Conservation (phyloP, 805 yeast genomes). For the Sungouiozyma ichnusensis region DNA sequence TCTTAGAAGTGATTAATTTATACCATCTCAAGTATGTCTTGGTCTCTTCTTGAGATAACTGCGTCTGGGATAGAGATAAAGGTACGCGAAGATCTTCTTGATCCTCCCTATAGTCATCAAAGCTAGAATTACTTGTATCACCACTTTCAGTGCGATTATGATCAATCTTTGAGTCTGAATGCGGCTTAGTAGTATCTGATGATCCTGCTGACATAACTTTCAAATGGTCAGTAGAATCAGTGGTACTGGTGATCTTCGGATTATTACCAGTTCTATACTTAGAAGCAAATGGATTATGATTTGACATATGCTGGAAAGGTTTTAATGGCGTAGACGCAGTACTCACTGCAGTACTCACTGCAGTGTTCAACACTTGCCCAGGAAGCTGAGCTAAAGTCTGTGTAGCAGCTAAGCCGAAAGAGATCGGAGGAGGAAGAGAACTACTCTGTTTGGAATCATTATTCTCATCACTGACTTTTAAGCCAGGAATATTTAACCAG, state of each 20-base stretch:
- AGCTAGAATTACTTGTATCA: too few species aligned
- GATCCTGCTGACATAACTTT: too few species aligned
- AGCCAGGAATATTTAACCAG: constrained; percentile 40
- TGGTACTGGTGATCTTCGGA: not conserved
- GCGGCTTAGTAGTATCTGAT: not conserved
- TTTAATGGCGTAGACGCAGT: not conserved
- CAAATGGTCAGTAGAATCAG: too few species aligned
- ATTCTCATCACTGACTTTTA: constrained; percentile 16
- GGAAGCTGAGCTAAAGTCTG: constrained; percentile 3
- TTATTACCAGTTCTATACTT: constrained; percentile 1
- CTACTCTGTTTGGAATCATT: constrained; percentile 2
- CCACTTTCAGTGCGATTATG: too few species aligned
- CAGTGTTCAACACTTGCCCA: not conserved
- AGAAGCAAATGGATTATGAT: not conserved
- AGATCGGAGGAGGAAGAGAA: constrained; percentile 34
- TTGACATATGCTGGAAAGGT: not conserved
- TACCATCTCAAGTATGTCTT: constrained; percentile 91
- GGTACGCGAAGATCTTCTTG: constrained; percentile 40
- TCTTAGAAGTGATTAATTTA: constrained; percentile 66
- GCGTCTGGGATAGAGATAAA: constrained; percentile 51
- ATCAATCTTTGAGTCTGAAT: not conserved
- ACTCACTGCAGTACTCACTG: not conserved
- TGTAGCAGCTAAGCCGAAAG: constrained; percentile 34
- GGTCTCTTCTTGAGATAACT: constrained; percentile 66
- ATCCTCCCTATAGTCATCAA: constrained; percentile 15